Evolutionary conservation across 176 grass and related monocot species (phyloP).

Genomic region (Bonia amplexicaulis): DNA sequence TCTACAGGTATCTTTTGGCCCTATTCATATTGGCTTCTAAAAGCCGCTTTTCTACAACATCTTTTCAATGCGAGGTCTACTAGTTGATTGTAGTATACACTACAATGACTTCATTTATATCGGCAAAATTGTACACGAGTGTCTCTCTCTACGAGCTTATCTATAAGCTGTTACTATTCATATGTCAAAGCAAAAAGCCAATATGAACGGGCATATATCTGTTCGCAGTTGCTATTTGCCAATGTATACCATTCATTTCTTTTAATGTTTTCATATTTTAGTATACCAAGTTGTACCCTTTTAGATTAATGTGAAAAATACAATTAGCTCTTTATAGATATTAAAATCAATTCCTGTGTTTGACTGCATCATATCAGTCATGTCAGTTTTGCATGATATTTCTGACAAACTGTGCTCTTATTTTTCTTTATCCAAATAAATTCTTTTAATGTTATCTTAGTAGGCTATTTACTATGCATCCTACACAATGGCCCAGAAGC

Average conservation of each 20-base stretch:
- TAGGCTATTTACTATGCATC: not conserved
- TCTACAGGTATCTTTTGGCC: conserved; percentile 57
- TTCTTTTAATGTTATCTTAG: not conserved
- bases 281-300: not conserved
- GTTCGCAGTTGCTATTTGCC: not conserved
- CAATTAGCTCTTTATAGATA: not conserved
- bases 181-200: no score
- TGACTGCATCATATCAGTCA: not conserved
- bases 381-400: conserved; percentile 6
- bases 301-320: not conserved
- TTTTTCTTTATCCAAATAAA: not conserved
- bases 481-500: not conserved
- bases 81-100: no score
- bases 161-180: no score
- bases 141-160: no score
- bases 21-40: no score
- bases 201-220: not conserved
- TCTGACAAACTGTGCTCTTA: not conserved
- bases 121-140: no score
- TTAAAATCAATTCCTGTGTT: conserved; percentile 6
- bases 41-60: no score
- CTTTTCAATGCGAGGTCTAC: no score
- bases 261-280: conserved; percentile 1
- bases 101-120: no score
- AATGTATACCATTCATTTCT: not conserved